A percentile compares a stretch with the other conserved stretches of the same genome.
These are phyloP conservation scores for Leishmania tropica DNA, from an alignment of 208 protist genomes.

Conservation along the genomic window DNA sequence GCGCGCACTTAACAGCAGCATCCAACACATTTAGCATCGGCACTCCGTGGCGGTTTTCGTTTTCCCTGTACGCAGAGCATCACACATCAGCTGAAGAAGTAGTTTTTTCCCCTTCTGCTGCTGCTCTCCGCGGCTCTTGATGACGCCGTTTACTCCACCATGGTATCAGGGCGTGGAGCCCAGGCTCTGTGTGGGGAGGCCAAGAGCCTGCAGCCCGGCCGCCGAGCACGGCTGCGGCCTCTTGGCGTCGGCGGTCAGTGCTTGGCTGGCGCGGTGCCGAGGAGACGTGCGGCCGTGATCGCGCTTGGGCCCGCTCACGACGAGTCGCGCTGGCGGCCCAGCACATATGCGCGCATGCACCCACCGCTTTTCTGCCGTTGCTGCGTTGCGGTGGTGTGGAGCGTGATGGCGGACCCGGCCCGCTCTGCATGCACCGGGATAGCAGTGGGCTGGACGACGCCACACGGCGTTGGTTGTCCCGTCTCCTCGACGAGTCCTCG, in stretches of 20 bases:
- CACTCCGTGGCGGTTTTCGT: neutral
- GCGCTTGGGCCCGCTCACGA: neutral
- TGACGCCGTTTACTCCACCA: neutral
- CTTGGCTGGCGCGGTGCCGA: neutral
- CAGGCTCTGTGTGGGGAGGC: no score
- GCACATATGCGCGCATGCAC: neutral
- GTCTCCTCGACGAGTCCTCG: neutral
- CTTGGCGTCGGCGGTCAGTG: neutral
- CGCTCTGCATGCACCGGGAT: neutral
- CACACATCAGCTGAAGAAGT: neutral
- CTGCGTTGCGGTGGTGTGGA: neutral
- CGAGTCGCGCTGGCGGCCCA: no score
- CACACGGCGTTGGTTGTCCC: neutral
- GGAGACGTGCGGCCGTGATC: neutral
- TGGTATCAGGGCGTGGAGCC: neutral
- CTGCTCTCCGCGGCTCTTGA: neutral
- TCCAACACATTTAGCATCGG: neutral
- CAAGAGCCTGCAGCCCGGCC: neutral
- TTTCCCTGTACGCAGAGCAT: neutral
- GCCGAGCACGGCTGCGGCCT: no score
- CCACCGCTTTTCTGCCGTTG: neutral
- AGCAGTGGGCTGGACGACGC: no score
- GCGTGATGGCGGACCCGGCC: no score
- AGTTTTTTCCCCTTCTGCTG: neutral
- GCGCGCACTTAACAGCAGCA: neutral